A percentile compares a stretch with the other conserved stretches of the same genome.
Evolutionary conservation across 208 protist genomes (phyloP).

Genomic region (Trypanosoma caninum): DNA sequence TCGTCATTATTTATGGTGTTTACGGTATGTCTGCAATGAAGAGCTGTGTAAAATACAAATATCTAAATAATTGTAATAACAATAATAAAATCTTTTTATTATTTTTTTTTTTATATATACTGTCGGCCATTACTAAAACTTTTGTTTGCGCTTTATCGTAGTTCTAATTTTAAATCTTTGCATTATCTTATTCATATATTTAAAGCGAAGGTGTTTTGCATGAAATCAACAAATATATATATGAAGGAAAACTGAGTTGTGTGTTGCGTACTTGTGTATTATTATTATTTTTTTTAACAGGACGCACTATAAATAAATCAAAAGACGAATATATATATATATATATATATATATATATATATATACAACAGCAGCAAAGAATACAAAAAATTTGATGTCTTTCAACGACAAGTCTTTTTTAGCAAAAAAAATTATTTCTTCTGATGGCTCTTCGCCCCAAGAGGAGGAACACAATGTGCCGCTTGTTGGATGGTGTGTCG

Average conservation of each 20-base stretch:
- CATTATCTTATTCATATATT: background rate
- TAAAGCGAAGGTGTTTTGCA: background rate
- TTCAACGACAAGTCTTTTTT: conserved; percentile 59
- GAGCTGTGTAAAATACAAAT: too few species aligned
- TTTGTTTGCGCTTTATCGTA: background rate
- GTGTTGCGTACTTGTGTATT: too few species aligned
- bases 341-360: background rate
- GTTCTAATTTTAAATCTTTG: background rate
- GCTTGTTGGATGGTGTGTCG: conserved; percentile 67
- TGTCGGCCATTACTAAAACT: too few species aligned
- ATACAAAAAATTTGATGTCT: conserved; percentile 15
- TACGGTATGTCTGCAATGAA: background rate
- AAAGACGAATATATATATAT: too few species aligned
- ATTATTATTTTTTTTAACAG: too few species aligned
- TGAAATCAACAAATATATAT: background rate
- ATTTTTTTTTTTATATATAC: conserved; percentile 8
- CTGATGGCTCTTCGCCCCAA: conserved; percentile 67
- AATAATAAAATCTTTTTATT: background rate
- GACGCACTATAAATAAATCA: too few species aligned
- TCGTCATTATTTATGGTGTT: background rate
- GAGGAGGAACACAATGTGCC: conserved; percentile 70
- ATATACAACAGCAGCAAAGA: background rate
- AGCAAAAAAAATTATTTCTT: conserved; percentile 72
- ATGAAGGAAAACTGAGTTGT: too few species aligned
- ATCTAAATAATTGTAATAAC: background rate